A percentile compares a stretch with the other conserved stretches of the same genome.
phyloP scores from a whole-genome alignment of 1,284 basidiomycete species.

The Sutorius eximius region DNA sequence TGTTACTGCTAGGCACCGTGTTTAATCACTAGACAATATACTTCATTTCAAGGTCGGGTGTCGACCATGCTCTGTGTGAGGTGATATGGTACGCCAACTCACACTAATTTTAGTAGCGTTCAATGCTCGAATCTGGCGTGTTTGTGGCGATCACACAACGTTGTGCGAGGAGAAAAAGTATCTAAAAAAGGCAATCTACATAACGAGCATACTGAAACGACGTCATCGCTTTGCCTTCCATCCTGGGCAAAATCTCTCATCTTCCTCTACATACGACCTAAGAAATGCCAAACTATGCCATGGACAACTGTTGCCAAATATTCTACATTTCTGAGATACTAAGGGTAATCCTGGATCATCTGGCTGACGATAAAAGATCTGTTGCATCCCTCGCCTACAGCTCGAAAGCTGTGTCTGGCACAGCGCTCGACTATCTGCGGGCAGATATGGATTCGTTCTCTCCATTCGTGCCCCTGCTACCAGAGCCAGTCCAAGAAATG shows the following conservation, averaged over 20 bases:
- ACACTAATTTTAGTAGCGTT: no score
- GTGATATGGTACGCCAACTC: no score
- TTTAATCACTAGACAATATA: not conserved
- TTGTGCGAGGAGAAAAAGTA: no score
- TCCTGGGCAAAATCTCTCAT: no score
- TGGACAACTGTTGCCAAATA: constrained; percentile 2
- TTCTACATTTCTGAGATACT: constrained; percentile 22
- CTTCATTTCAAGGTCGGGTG: not conserved
- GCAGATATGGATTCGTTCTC: constrained; percentile 21
- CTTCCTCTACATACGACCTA: no score
- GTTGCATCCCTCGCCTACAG: constrained; percentile 8
- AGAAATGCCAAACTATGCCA: not conserved
- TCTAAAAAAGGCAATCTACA: no score
- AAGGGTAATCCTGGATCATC: constrained; percentile 11
- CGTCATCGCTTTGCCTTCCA: no score
- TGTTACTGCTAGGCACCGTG: not conserved
- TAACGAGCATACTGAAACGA: no score
- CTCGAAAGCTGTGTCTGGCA: constrained; percentile 11
- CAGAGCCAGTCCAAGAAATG: constrained; percentile 3
- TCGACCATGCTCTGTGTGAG: no score
- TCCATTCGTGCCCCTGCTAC: constrained; percentile 17
- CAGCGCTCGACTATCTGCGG: constrained; percentile 21
- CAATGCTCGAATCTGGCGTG: no score
- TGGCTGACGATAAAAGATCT: constrained; percentile 13
- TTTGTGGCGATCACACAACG: no score